These are phyloP conservation scores for Rosa persica DNA, from an alignment of 306 rosid genomes.

Conservation along the genomic window DNA sequence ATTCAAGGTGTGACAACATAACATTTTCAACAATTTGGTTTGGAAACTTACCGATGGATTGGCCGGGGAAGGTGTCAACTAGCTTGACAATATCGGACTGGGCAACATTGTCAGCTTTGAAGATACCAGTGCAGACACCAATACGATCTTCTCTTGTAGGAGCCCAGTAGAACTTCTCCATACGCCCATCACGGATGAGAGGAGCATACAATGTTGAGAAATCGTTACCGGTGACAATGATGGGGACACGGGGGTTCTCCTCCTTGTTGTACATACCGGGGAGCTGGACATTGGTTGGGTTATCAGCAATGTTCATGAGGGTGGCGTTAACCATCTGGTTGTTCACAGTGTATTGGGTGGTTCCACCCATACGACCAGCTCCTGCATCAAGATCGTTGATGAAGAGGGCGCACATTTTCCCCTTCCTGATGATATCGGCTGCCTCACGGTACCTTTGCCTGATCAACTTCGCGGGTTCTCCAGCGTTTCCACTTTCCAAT, in stretches of 20 bases:
- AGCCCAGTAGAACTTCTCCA: constrained; percentile 99
- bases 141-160: constrained; percentile 85
- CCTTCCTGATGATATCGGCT: constrained; percentile 83
- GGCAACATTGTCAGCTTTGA: constrained; percentile 53
- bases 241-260: constrained; percentile 90
- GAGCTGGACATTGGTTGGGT: constrained; percentile 91
- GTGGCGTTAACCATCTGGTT: constrained; percentile 99
- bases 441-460: constrained; percentile 98
- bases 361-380: constrained; percentile 93
- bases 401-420: constrained; percentile 86
- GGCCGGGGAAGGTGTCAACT: constrained; percentile 97
- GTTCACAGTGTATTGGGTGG: constrained; percentile 97
- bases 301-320: constrained; percentile 98
- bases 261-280: constrained; percentile 99
- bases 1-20: neutral
- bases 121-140: constrained; percentile 90
- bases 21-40: neutral
- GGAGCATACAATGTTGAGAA: constrained; percentile 97
- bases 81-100: constrained; percentile 53
- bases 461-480: constrained; percentile 94
- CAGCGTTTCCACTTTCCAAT: constrained; percentile 94
- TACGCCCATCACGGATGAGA: constrained; percentile 98
- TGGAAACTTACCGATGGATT: constrained; percentile 69
- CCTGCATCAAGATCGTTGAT: constrained; percentile 98
- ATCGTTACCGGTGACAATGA: constrained; percentile 94